Evolutionary conservation across 129 eudicot species (phyloP), one percentile per base, ranked within the genome.

Genomic region (Calendula officinalis): DNA sequence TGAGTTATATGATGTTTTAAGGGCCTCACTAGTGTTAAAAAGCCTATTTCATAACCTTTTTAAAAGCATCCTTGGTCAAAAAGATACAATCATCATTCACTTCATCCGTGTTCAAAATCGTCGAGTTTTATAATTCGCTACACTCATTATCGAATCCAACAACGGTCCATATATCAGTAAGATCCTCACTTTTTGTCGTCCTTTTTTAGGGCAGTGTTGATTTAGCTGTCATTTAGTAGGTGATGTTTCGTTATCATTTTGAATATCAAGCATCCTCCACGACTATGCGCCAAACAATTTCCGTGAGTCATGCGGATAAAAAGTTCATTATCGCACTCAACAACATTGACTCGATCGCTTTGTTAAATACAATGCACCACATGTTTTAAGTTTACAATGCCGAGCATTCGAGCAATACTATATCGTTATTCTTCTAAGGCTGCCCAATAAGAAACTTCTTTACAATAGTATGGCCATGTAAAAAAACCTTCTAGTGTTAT

Each of bases 101-200:
- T 71, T 71, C 69, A 42, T 69, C 17, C 58, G 42, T 13, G 56
- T 14, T 48, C 50, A 47, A 9, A 8, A 14, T 61, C 45, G 54
- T 61, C 49, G 8, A 60, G 69, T 62, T 61, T 36, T 50, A 61
- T 49, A 61, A 41, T 62, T 30, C 51, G 63, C 1, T 42, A 15
- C 49, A 43, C 67, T 71, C 68, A 50, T 61, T 61, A 71, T 51
- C 40, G 69, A 71, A 71, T 71, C 75, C 56, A 71, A 71, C n/a
- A 51, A 61, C 51, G 54, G 75, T 70, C 75, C 68, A 60, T 33
- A 10, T 47, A 64, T 50, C 76, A 71, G 50, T 71, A 40, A 13
- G 56, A 71, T 70, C 76, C 61, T 38, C 41, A 50, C 54, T 71
- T 71, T 61, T 39, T 71, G 69, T 71, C 62, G 61, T 60, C 12